Evolutionary conservation across 805 yeast species (phyloP), one percentile per base, ranked within the genome.

Genomic region (Candida rishiriensis): DNA sequence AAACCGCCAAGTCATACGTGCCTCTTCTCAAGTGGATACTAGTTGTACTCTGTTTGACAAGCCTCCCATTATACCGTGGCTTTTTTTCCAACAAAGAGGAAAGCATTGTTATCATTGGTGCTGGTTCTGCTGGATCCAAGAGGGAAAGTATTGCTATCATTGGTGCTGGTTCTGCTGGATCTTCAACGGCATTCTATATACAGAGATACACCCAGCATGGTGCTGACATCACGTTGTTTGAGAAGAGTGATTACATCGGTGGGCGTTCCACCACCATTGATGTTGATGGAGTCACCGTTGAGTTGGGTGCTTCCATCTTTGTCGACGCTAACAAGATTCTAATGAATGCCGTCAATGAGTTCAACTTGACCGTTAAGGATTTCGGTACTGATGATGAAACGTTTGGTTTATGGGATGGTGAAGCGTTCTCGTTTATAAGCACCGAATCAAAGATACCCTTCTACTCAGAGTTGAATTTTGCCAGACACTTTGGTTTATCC

Each of bases 121-220:
- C 79, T 0, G 81, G 80, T 3, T 70, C 80, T 3, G 78, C 74
- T 10, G 80, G 81, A 1, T 56, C 7, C 18, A 17, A 35, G 9
- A 33, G 4, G 14, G 17, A 38, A 11, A 54, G 42, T 26, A 51
- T 72, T 13, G 77, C 76, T 2, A 66, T 73, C 18, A 61, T 72
- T 28, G 80, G 81, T 2, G 76, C 79, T 0, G 81, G 80, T 3
- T 70, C 80, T 3, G 78, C 74, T 10, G 80, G 81, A 1, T 56
- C 77, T 1, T 57, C 74, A 3, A 62, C 72, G n/a, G 72, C 79
- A 3, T 68, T 72, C 49, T 64, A 75, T 45, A 59, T 74, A 13
- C 69, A 71, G 33, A 65, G 63, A 38, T 72, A 54, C 49, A 60
- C 72, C 1, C 52, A 60, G 29, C 48, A 54, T 38, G 46, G 48